Percentiles rank a stretch among this genome's conserved stretches.
phyloP scores from a whole-genome alignment of 2,329 filamentous ascomycete genomes.

The Aspergillus flavus region DNA sequence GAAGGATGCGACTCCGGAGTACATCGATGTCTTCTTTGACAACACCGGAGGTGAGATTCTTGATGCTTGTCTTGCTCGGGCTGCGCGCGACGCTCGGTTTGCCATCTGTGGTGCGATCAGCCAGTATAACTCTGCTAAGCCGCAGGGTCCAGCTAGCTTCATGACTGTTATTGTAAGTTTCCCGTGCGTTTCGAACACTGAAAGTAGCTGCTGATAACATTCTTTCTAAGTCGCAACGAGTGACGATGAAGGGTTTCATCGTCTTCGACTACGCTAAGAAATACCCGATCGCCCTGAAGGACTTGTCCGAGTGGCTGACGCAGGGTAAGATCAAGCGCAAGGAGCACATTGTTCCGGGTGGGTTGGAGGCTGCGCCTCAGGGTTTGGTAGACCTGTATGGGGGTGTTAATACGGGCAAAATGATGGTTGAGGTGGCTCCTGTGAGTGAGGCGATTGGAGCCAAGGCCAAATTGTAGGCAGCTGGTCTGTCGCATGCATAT shows the following conservation, averaged over 20 bases:
- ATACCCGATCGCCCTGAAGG: conserved; percentile 59
- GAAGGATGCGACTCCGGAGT: conserved; percentile 59
- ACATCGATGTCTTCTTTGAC: conserved; percentile 73
- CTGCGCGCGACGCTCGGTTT: conserved; percentile 65
- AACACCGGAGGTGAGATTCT: conserved; percentile 74
- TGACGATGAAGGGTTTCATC: conserved; percentile 71
- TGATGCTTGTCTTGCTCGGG: conserved; percentile 65
- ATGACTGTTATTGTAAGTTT: conserved; percentile 44
- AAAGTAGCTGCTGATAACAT: conserved; percentile 16
- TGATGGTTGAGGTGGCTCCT: conserved; percentile 51
- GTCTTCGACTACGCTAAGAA: conserved; percentile 67
- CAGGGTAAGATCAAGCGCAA: conserved; percentile 73
- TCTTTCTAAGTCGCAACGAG: conserved; percentile 34
- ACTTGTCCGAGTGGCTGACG: conserved; percentile 68
- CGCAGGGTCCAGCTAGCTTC: conserved; percentile 57
- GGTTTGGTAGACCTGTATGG: conserved; percentile 66
- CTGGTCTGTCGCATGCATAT: conserved; percentile 6
- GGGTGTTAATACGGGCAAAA: conserved; percentile 71
- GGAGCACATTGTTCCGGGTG: conserved; percentile 72
- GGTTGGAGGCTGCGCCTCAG: conserved; percentile 64
- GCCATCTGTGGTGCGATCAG: conserved; percentile 72
- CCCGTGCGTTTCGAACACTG: neutral
- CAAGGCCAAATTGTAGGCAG: conserved; percentile 47
- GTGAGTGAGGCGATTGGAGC: conserved; percentile 32
- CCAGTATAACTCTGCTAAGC: conserved; percentile 64